Evolutionary conservation across 2,329 filamentous ascomycete species (phyloP).

Genomic region (Microsporum ferrugineum): DNA sequence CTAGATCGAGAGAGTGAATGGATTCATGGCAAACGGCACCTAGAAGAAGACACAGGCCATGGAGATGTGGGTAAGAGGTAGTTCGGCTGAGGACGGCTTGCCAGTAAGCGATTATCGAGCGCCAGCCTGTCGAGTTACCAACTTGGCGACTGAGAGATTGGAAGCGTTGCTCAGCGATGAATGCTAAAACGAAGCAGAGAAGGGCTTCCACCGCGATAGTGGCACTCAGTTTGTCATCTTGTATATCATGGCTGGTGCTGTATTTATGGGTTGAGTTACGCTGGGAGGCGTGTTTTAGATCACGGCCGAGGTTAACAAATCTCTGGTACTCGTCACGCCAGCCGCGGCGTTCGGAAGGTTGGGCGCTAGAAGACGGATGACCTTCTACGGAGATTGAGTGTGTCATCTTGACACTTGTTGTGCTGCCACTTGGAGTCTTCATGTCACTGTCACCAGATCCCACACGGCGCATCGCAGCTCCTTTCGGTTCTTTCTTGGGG

Average conservation of each 20-base stretch:
- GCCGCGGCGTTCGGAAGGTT: conserved; percentile 28
- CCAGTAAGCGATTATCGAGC: conserved; percentile 38
- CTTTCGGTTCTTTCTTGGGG: conserved; percentile 34
- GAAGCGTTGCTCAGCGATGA: conserved; percentile 33
- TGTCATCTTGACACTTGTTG: conserved; percentile 18
- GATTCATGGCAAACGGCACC: conserved; percentile 38
- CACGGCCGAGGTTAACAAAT: conserved; percentile 33
- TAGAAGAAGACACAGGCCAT: conserved; percentile 36
- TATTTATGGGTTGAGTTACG: conserved; percentile 24
- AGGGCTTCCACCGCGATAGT: conserved; percentile 35
- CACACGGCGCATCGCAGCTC: conserved; percentile 28
- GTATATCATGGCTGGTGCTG: conserved; percentile 4
- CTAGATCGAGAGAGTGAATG: conserved; percentile 35
- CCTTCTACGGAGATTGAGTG: conserved; percentile 16
- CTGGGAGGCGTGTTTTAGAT: conserved; percentile 37
- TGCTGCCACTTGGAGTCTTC: conserved; percentile 27
- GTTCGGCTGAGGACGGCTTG: conserved; percentile 33
- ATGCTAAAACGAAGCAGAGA: conserved; percentile 39
- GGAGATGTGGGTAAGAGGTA: conserved; percentile 29
- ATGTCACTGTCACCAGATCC: conserved; percentile 32
- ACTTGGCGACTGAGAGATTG: conserved; percentile 28
- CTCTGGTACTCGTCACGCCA: conserved; percentile 36
- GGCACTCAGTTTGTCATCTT: conserved; percentile 29
- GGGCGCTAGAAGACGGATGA: conserved; percentile 16
- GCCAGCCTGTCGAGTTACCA: conserved; percentile 35